A percentile compares a stretch with the other conserved stretches of the same genome.
Conservation (phyloP, 768 basidiomycete species). For the Boletus coccyginus region DNA sequence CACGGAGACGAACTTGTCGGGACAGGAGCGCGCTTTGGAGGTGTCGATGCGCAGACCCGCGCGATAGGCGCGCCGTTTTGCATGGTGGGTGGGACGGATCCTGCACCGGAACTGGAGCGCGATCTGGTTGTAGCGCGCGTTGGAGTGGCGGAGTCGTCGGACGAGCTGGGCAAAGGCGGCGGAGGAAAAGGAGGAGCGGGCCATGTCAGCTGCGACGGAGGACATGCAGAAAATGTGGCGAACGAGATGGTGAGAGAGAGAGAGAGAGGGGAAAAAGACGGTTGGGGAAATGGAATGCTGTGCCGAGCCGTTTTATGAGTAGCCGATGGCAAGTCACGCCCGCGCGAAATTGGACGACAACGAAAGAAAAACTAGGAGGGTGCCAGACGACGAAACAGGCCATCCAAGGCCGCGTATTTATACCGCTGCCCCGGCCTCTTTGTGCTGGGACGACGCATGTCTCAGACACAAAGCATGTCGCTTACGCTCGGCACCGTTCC, state of each 20-base stretch:
- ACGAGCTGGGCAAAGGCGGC: constrained; percentile 37
- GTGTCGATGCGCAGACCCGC: constrained; percentile 46
- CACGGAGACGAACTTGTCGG: constrained; percentile 37
- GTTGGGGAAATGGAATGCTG: constrained; percentile 4
- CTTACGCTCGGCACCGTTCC: neutral
- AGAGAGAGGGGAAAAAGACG: neutral
- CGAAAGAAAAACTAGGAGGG: neutral
- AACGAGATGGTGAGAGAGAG: no score
- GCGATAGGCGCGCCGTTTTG: constrained; percentile 43
- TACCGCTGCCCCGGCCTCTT: constrained; percentile 1
- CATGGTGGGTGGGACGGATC: constrained; percentile 41
- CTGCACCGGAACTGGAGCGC: constrained; percentile 39
- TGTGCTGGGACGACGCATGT: constrained; percentile 5
- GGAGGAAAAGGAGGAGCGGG: constrained; percentile 29
- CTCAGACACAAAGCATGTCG: constrained; percentile 18
- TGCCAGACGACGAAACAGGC: constrained; percentile 3
- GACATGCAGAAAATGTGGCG: constrained; percentile 10
- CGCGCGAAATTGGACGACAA: constrained; percentile 8
- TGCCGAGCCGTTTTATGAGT: neutral
- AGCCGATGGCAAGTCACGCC: constrained; percentile 8
- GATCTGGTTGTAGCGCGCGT: constrained; percentile 39
- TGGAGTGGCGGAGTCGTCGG: constrained; percentile 42
- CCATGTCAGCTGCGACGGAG: constrained; percentile 5
- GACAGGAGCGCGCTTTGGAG: constrained; percentile 39
- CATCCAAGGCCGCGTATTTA: constrained; percentile 6